These are phyloP conservation scores for Dactylonectria macrodidyma DNA, from an alignment of 2,329 filamentous ascomycete genomes.

Conservation along the genomic window DNA sequence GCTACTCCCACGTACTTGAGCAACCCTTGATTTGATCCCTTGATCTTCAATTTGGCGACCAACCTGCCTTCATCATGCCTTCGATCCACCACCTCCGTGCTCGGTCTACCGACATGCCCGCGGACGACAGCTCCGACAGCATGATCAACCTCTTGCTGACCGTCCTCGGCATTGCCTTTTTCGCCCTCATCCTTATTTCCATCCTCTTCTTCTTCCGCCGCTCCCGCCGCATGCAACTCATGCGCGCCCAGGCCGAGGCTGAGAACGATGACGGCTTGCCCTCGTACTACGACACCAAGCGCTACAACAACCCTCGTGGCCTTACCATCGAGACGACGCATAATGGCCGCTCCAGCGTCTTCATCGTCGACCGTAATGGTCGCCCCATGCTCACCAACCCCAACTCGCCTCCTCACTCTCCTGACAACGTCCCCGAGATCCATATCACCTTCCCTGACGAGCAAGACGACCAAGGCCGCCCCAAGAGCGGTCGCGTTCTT, in stretches of 20 bases:
- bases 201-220: conserved; percentile 82
- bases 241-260: conserved; percentile 52
- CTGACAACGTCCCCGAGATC: conserved; percentile 92
- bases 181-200: conserved; percentile 78
- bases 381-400: conserved; percentile 82
- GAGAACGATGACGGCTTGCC: conserved; percentile 69
- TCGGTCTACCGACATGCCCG: conserved; percentile 45
- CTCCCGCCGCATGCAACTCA: conserved; percentile 64
- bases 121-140: conserved; percentile 66
- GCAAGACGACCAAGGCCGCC: conserved; percentile 86
- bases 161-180: conserved; percentile 83
- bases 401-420: conserved; percentile 80
- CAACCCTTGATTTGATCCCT: conserved; percentile 33
- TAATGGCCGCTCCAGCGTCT: conserved; percentile 75
- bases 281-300: conserved; percentile 75
- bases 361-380: conserved; percentile 85
- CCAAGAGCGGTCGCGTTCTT: conserved; percentile 88
- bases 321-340: conserved; percentile 72
- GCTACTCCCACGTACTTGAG: conserved; percentile 40
- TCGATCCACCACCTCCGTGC: conserved; percentile 43
- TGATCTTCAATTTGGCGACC: conserved; percentile 28
- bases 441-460: conserved; percentile 98
- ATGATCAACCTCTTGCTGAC: conserved; percentile 85
- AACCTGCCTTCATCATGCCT: conserved; percentile 42
- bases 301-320: conserved; percentile 66